Conservation (phyloP, 805 yeast genomes). For the Sugiyamaella valdiviana region DNA sequence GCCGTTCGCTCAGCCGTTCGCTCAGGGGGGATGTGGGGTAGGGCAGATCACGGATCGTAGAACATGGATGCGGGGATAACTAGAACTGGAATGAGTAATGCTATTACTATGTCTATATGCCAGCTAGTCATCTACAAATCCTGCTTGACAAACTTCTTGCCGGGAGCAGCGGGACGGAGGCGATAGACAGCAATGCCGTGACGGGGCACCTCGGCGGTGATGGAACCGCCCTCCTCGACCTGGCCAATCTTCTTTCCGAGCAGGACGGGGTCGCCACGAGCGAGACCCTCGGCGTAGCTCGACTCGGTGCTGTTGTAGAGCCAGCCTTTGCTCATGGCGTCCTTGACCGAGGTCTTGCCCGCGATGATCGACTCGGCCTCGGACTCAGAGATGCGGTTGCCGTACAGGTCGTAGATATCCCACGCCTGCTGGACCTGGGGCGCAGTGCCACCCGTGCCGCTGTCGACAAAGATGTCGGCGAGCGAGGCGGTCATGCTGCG, state of each 20-base stretch:
- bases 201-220: slow-evolving; percentile 10
- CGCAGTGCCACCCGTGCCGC: slow-evolving; percentile 11
- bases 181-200: slow-evolving; percentile 17
- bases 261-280: slow-evolving; percentile 10
- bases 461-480: slow-evolving; percentile 15
- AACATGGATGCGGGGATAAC: too few relatives aligned
- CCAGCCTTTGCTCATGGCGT: neutral
- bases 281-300: slow-evolving; percentile 16
- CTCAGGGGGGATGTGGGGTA: too few relatives aligned
- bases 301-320: slow-evolving; percentile 12
- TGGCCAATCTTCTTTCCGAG: slow-evolving; percentile 14
- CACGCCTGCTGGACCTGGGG: slow-evolving; percentile 10
- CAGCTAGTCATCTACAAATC: slow-evolving; percentile 11
- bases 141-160: slow-evolving; percentile 4
- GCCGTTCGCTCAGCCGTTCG: too few relatives aligned
- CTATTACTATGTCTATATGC: too few relatives aligned
- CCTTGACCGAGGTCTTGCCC: slow-evolving; percentile 1
- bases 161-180: neutral
- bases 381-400: slow-evolving; percentile 8
- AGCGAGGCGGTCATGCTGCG: slow-evolving; percentile 8
- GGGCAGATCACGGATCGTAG: too few relatives aligned
- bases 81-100: too few relatives aligned
- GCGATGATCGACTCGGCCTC: slow-evolving; percentile 8
- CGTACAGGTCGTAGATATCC: slow-evolving; percentile 18
- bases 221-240: slow-evolving; percentile 9